Evolutionary conservation across 225 moss, liverwort and hornwort genomes (phyloP).

Genomic region (Sphagnum tenellum): DNA sequence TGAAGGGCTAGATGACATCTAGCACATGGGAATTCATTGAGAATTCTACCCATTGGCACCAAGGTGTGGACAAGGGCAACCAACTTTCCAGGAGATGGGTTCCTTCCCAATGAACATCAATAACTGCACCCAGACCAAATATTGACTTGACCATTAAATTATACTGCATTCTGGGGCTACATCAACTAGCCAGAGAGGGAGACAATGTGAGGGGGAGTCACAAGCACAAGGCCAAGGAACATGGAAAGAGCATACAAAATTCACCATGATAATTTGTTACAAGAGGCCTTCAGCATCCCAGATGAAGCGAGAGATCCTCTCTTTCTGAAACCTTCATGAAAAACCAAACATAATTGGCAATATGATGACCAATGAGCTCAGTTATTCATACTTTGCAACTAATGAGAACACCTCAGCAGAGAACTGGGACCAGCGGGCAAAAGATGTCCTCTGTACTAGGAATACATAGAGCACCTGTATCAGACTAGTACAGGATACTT

Average conservation of each 20-base stretch:
- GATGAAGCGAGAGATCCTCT: conserved; percentile 56
- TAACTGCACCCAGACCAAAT: conserved; percentile 21
- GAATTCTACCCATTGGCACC: conserved; percentile 55
- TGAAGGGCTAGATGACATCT: too few relatives aligned
- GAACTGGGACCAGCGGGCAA: too few relatives aligned
- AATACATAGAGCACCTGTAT: too few relatives aligned
- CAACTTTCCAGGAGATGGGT: conserved; percentile 43
- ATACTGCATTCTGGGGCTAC: too few relatives aligned
- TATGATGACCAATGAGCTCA: neutral
- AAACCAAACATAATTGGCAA: neutral
- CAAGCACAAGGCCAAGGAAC: too few relatives aligned
- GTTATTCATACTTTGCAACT: neutral
- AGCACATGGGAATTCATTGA: too few relatives aligned
- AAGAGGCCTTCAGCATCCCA: conserved; percentile 64
- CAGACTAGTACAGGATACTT: too few relatives aligned
- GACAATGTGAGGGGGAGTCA: neutral
- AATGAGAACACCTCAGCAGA: too few relatives aligned
- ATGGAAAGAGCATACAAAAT: conserved; percentile 3
- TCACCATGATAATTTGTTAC: conserved; percentile 58
- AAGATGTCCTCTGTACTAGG: too few relatives aligned
- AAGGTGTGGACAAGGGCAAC: conserved; percentile 57
- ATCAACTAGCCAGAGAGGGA: neutral
- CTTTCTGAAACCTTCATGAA: conserved; percentile 56
- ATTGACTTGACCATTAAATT: neutral
- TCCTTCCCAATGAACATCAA: conserved; percentile 52